phyloP scores from a whole-genome alignment of 768 basidiomycete genomes.

The Dentipellis sp. region DNA sequence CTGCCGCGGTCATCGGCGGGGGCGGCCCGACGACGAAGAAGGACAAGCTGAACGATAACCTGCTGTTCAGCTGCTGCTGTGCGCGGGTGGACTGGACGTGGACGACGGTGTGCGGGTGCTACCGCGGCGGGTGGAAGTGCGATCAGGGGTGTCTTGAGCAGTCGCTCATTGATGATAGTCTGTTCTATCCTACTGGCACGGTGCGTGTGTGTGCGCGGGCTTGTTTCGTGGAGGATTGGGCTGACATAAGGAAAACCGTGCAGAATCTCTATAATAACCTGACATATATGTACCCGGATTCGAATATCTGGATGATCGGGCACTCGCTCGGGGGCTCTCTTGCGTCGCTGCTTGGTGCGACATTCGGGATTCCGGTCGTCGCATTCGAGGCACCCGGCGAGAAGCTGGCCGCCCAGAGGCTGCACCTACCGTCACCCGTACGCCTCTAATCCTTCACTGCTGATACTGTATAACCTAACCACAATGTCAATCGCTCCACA shows the following conservation, averaged over 20 bases:
- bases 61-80: slow-evolving; percentile 96
- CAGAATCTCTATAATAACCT: slow-evolving; percentile 93
- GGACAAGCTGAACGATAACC: slow-evolving; percentile 92
- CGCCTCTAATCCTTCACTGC: slow-evolving; percentile 15
- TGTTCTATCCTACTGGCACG: slow-evolving; percentile 82
- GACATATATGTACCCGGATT: slow-evolving; percentile 79
- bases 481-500: slow-evolving; percentile 17
- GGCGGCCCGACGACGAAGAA: slow-evolving; percentile 79
- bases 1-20: slow-evolving; percentile 51
- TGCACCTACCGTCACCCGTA: slow-evolving; percentile 86
- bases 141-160: slow-evolving; percentile 73
- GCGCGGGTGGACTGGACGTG: slow-evolving; percentile 92
- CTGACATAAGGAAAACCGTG: not conserved
- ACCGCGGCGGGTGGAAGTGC: slow-evolving; percentile 65
- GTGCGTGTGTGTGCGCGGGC: slow-evolving; percentile 33
- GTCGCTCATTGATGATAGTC: slow-evolving; percentile 67
- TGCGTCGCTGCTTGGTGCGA: slow-evolving; percentile 74
- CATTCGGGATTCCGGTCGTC: slow-evolving; percentile 90
- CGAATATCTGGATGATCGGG: slow-evolving; percentile 83
- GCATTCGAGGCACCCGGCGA: slow-evolving; percentile 80
- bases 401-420: slow-evolving; percentile 51
- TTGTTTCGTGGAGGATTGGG: not conserved
- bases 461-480: not conserved
- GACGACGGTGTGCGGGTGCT: slow-evolving; percentile 88
- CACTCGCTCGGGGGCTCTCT: slow-evolving; percentile 85